Conservation (phyloP, 208 protist species). For the Trichomonas tenax region DNA sequence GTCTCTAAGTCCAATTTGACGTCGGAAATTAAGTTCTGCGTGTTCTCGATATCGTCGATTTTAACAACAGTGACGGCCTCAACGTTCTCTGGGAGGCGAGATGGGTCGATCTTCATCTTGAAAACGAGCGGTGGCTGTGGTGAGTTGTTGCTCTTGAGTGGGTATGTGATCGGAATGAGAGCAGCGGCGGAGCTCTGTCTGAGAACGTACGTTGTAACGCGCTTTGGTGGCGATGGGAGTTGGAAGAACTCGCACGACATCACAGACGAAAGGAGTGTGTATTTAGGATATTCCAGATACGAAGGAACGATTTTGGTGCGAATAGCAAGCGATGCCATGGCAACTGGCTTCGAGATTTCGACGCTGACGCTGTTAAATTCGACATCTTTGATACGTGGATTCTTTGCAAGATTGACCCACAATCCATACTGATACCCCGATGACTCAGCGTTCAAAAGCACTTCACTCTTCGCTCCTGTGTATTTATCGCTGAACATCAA, state of each 20-base stretch:
- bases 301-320: not conserved
- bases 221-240: not conserved
- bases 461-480: not conserved
- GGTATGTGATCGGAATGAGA: not conserved
- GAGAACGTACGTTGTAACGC: not conserved
- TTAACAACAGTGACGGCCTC: not conserved
- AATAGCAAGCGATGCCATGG: not conserved
- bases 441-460: not conserved
- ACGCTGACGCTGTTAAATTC: not conserved
- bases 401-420: conserved; percentile 4
- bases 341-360: not conserved
- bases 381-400: not conserved
- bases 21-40: not conserved
- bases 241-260: conserved; percentile 16
- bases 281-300: not conserved
- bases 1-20: not conserved
- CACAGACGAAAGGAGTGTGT: not conserved
- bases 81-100: not conserved
- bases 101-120: not conserved
- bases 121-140: not conserved
- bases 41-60: not conserved
- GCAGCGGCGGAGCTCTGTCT: not conserved
- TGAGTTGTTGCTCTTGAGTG: not conserved
- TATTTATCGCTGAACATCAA: conserved; percentile 10
- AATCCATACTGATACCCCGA: not conserved